Conservation (phyloP, 2,329 filamentous ascomycete genomes). For the Epichloe typhina region DNA sequence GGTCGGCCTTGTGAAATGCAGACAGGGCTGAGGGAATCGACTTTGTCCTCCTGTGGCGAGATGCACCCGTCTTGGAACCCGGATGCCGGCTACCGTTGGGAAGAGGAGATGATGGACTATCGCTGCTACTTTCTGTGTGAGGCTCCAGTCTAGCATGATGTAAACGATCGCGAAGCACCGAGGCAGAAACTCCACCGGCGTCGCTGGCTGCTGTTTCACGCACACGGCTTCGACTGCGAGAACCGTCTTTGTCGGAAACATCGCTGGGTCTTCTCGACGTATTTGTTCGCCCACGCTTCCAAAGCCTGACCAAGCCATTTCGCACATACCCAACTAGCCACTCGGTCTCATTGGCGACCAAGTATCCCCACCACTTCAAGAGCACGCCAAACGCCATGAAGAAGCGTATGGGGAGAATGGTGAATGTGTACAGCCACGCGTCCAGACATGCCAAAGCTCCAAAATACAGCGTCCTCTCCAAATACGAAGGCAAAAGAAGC, state of each 20-base stretch:
- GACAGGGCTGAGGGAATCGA: constrained; percentile 76
- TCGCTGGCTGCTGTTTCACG: constrained; percentile 15
- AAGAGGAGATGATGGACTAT: constrained; percentile 8
- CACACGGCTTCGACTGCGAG: constrained; percentile 25
- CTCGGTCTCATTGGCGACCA: constrained; percentile 55
- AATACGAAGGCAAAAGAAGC: constrained; percentile 61
- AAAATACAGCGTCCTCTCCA: constrained; percentile 79
- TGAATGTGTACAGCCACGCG: constrained; percentile 93
- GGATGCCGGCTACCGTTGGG: constrained; percentile 9
- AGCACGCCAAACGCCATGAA: constrained; percentile 67
- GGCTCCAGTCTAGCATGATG: not conserved
- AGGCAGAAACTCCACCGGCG: constrained; percentile 1
- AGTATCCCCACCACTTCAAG: constrained; percentile 62
- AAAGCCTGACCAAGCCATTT: constrained; percentile 65
- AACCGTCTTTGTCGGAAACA: constrained; percentile 24
- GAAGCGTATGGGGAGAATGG: constrained; percentile 84
- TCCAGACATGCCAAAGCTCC: constrained; percentile 85
- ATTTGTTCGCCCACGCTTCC: constrained; percentile 42
- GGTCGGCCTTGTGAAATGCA: constrained; percentile 86
- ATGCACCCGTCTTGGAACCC: constrained; percentile 21
- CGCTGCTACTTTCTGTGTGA: constrained; percentile 1
- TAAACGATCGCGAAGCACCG: constrained; percentile 4
- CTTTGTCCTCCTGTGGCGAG: constrained; percentile 59
- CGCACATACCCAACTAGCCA: constrained; percentile 69
- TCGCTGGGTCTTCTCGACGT: constrained; percentile 23